These are phyloP conservation scores for Ophiocordyceps camponoti-rufipedis DNA, from an alignment of 2,329 filamentous ascomycete species.

Conservation along the genomic window DNA sequence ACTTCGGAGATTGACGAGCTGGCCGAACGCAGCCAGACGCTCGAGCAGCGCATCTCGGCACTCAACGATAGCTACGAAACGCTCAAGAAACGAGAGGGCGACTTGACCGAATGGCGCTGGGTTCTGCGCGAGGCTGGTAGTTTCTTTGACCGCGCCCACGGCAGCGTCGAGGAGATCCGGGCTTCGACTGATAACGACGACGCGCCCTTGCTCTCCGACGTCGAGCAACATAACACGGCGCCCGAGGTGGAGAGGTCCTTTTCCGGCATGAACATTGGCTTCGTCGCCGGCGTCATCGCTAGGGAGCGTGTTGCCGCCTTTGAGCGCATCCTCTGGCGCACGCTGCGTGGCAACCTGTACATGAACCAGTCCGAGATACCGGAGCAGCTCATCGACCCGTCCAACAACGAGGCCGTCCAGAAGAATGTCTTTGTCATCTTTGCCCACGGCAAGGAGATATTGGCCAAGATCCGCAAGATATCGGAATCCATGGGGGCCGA, in stretches of 20 bases:
- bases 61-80: conserved; percentile 98
- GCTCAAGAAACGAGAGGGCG: conserved; percentile 90
- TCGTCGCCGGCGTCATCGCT: conserved; percentile 89
- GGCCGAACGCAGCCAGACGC: conserved; percentile 73
- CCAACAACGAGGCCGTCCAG: conserved; percentile 77
- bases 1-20: conserved; percentile 95
- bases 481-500: conserved; percentile 93
- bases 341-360: conserved; percentile 91
- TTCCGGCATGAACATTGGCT: conserved; percentile 96
- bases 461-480: conserved; percentile 97
- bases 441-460: conserved; percentile 92
- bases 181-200: conserved; percentile 81
- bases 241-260: conserved; percentile 69
- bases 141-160: conserved; percentile 93
- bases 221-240: conserved; percentile 60
- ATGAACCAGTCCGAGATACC: conserved; percentile 99
- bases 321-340: conserved; percentile 94
- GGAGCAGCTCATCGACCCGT: conserved; percentile 77
- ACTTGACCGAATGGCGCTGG: conserved; percentile 97
- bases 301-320: conserved; percentile 88
- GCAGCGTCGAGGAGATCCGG: conserved; percentile 90
- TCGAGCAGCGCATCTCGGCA: conserved; percentile 80
- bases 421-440: conserved; percentile 99
- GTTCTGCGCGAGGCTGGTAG: conserved; percentile 89
- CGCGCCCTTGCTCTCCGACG: conserved; percentile 78